Percentiles rank a stretch among this genome's conserved stretches.
phyloP scores from a whole-genome alignment of 2,329 filamentous ascomycete genomes.

The Nemania sp. region DNA sequence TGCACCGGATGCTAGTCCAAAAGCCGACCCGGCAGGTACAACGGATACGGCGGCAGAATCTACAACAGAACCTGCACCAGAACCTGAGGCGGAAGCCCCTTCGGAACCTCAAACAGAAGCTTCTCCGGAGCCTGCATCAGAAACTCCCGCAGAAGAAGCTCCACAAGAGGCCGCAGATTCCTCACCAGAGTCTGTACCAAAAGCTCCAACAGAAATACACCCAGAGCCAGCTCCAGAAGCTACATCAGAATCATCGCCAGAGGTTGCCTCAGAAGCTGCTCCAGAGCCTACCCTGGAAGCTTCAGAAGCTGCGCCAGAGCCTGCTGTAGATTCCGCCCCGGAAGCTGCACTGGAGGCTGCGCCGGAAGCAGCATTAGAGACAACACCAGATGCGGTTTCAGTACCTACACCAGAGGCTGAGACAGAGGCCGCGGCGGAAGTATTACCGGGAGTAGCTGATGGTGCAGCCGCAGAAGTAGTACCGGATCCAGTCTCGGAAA shows the following conservation, averaged over 20 bases:
- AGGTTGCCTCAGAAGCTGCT: neutral
- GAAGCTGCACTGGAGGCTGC: neutral
- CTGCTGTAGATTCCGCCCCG: neutral
- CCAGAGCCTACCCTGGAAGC: neutral
- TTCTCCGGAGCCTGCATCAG: no score
- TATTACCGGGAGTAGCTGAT: neutral
- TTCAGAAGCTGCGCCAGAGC: neutral
- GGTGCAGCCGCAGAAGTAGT: neutral
- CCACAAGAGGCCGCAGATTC: no score
- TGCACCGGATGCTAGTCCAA: neutral
- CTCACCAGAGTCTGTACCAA: no score
- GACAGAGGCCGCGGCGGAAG: neutral
- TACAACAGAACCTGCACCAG: no score
- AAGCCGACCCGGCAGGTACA: no score
- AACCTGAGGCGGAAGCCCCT: no score
- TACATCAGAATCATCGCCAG: neutral
- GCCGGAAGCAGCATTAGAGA: neutral
- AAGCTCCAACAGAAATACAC: no score
- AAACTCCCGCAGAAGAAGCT: no score
- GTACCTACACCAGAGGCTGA: neutral
- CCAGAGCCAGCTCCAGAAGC: no score
- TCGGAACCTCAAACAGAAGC: no score
- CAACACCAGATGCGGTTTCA: neutral
- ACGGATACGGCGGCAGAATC: no score
- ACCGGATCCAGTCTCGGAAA: neutral